Evolutionary conservation across 495 filamentous ascomycete species (phyloP).

Genomic region (Oidiodendron maius): DNA sequence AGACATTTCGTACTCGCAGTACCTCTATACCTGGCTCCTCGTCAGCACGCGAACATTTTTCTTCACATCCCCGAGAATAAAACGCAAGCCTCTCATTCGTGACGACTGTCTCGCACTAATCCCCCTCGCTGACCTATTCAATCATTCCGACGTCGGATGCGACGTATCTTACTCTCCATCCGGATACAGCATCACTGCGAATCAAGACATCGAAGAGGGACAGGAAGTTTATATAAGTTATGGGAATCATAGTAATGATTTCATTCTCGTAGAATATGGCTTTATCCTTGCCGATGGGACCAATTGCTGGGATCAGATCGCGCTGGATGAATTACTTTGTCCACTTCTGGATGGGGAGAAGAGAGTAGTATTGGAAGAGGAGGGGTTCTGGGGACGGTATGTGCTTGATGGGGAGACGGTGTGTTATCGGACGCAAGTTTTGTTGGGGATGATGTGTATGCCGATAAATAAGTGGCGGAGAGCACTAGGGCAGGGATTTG

Average conservation of each 20-base stretch:
- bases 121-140: slow-evolving; percentile 70
- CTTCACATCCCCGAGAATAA: slow-evolving; percentile 20
- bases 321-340: slow-evolving; percentile 52
- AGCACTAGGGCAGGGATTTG: slow-evolving; percentile 7
- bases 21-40: slow-evolving; percentile 62
- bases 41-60: slow-evolving; percentile 68
- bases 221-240: slow-evolving; percentile 65
- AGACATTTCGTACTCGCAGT: slow-evolving; percentile 43
- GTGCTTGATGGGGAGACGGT: slow-evolving; percentile 26
- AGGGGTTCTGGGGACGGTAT: slow-evolving; percentile 42
- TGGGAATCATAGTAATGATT: slow-evolving; percentile 63
- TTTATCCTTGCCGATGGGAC: slow-evolving; percentile 54
- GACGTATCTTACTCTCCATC: slow-evolving; percentile 11
- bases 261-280: slow-evolving; percentile 63
- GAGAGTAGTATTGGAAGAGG: slow-evolving; percentile 36
- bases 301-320: slow-evolving; percentile 47
- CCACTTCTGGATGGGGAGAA: slow-evolving; percentile 32
- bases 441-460: slow-evolving; percentile 29
- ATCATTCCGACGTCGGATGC: slow-evolving; percentile 44
- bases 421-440: slow-evolving; percentile 54
- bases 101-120: slow-evolving; percentile 57
- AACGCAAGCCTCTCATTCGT: slow-evolving; percentile 13
- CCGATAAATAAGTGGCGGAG: slow-evolving; percentile 13
- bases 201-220: slow-evolving; percentile 31
- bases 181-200: slow-evolving; percentile 12